These are phyloP conservation scores for Tetrahymena borealis DNA, from an alignment of 73 alveolate genomes.

Conservation along the genomic window DNA sequence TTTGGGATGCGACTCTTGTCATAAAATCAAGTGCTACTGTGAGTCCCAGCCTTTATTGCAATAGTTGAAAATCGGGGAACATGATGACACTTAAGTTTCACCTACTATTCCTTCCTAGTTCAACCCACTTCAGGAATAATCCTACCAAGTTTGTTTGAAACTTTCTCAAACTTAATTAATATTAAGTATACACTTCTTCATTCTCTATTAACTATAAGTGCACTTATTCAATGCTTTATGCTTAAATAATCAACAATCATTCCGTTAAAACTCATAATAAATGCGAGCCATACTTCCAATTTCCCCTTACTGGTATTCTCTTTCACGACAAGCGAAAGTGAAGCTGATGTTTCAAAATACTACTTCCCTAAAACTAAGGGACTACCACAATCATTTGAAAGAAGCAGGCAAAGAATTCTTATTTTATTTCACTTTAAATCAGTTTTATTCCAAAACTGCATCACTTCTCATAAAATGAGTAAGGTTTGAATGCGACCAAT, in stretches of 20 bases:
- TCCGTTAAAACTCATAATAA: neutral
- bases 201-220: neutral
- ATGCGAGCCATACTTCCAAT: neutral
- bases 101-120: neutral
- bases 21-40: neutral
- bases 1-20: conserved; percentile 2
- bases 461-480: no score
- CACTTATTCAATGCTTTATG: neutral
- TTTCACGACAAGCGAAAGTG: neutral
- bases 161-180: neutral
- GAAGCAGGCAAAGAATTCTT: neutral
- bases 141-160: neutral
- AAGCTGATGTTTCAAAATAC: neutral
- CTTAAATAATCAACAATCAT: neutral
- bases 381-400: conserved; percentile 2
- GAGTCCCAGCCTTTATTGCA: neutral
- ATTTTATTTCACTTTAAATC: neutral
- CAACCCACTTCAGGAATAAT: neutral
- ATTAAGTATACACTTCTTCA: neutral
- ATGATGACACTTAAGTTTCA: neutral
- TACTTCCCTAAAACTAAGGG: neutral
- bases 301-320: neutral
- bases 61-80: neutral
- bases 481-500: no score
- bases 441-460: neutral